Conservation (phyloP, 768 basidiomycete species). For the Candolleomyces aberdarensis region DNA sequence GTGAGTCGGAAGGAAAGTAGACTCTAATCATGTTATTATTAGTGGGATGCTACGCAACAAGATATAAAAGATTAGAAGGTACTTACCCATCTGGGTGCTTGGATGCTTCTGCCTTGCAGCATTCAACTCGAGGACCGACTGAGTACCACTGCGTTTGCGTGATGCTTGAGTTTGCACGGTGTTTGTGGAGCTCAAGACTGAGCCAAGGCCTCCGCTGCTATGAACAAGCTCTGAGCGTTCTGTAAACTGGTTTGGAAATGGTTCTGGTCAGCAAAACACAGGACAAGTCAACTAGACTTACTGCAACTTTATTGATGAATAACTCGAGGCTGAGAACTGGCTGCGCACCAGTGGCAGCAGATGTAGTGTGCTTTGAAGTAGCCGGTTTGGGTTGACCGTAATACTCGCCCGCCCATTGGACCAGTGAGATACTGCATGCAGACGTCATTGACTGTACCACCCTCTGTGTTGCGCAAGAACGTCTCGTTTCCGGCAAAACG, state of each 20-base stretch:
- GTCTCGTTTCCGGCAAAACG: not conserved
- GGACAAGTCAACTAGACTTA: not conserved
- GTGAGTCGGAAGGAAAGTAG: too few species aligned
- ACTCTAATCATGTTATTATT: too few species aligned
- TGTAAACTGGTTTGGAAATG: too few species aligned
- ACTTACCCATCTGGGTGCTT: not conserved
- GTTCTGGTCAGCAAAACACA: too few species aligned
- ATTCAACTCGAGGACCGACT: not conserved
- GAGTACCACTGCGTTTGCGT: not conserved
- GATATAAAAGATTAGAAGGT: too few species aligned
- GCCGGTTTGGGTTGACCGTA: not conserved
- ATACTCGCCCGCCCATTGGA: not conserved
- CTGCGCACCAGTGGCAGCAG: too few species aligned
- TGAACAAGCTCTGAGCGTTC: too few species aligned
- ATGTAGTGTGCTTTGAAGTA: too few species aligned
- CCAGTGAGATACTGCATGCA: not conserved
- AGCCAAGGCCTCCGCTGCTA: too few species aligned
- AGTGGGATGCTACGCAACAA: too few species aligned
- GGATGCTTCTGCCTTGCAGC: not conserved
- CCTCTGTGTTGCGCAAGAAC: not conserved
- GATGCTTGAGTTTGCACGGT: not conserved
- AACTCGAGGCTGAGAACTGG: not conserved
- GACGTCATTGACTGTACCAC: not conserved
- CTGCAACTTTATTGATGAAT: not conserved
- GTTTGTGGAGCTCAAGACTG: too few species aligned